Evolutionary conservation across 495 filamentous ascomycete species (phyloP).

Genomic region (Elasticomyces elasticus): DNA sequence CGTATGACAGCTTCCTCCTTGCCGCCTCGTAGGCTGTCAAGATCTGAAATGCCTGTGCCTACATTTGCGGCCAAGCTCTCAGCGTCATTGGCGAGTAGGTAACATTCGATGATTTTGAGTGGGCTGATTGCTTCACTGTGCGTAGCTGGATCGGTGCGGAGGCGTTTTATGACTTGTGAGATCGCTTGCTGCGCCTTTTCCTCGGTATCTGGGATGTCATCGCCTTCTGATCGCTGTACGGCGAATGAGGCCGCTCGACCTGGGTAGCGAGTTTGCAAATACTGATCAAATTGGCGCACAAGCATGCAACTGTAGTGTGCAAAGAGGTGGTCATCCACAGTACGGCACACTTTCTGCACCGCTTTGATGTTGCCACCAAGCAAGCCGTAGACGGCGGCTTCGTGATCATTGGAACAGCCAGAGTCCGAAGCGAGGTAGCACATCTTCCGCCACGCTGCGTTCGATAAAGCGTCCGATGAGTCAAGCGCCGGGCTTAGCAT

Average conservation of each 20-base stretch:
- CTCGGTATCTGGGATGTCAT: conserved; percentile 45
- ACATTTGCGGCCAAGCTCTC: conserved; percentile 12
- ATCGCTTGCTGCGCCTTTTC: conserved; percentile 42
- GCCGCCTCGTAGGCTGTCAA: background rate
- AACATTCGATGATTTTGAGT: conserved; percentile 56
- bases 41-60: conserved; percentile 11
- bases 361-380: conserved; percentile 72
- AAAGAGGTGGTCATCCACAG: conserved; percentile 88
- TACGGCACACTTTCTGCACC: conserved; percentile 63
- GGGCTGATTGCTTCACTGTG: conserved; percentile 43
- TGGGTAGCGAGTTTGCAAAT: conserved; percentile 41
- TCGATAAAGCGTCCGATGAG: conserved; percentile 13
- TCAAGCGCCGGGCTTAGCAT: conserved; percentile 43
- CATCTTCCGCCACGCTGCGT: conserved; percentile 67
- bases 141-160: conserved; percentile 14
- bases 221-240: conserved; percentile 37
- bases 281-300: conserved; percentile 55
- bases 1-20: background rate
- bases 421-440: conserved; percentile 66
- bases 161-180: conserved; percentile 23
- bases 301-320: conserved; percentile 77
- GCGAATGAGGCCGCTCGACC: conserved; percentile 33
- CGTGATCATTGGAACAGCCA: conserved; percentile 59
- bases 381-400: conserved; percentile 80
- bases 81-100: conserved; percentile 46